Evolutionary conservation across 1,139 yeast genomes (phyloP).

Genomic region (Sugiyamaella japonica): DNA sequence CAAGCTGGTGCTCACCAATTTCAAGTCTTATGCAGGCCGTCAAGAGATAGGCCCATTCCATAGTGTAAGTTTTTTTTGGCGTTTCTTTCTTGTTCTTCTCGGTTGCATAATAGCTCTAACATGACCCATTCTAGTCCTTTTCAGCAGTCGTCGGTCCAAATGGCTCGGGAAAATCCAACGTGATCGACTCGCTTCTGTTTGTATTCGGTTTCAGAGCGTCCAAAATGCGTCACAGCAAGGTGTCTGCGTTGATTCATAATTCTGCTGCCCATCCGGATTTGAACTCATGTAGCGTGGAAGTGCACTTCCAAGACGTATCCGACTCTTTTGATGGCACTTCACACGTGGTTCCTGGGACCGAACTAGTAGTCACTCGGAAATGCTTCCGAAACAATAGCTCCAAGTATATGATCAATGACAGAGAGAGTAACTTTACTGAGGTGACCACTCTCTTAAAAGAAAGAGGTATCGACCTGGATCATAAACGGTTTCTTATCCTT

Average conservation of each 20-base stretch:
- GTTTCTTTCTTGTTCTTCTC: not conserved
- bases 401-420: constrained; percentile 71
- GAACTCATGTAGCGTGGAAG: constrained; percentile 83
- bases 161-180: constrained; percentile 97
- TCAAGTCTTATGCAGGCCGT: constrained; percentile 95
- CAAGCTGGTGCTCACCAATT: constrained; percentile 72
- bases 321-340: constrained; percentile 55
- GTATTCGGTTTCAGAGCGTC: constrained; percentile 97
- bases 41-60: constrained; percentile 95
- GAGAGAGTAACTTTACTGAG: constrained; percentile 69
- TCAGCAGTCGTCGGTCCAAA: constrained; percentile 99
- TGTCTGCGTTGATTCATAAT: constrained; percentile 87
- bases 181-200: constrained; percentile 90
- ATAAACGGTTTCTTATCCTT: constrained; percentile 86
- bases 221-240: constrained; percentile 94
- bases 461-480: constrained; percentile 94
- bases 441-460: constrained; percentile 73
- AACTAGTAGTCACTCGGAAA: constrained; percentile 71
- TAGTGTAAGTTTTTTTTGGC: constrained; percentile 33
- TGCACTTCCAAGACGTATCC: constrained; percentile 78
- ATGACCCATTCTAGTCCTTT: constrained; percentile 54
- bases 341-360: constrained; percentile 53
- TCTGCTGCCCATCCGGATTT: constrained; percentile 64
- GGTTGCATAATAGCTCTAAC: not conserved
- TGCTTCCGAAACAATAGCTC: constrained; percentile 79